A percentile compares a stretch with the other conserved stretches of the same genome.
Evolutionary conservation across 257 asterid genomes (phyloP).

Genomic region (Solanum pimpinellifolium): DNA sequence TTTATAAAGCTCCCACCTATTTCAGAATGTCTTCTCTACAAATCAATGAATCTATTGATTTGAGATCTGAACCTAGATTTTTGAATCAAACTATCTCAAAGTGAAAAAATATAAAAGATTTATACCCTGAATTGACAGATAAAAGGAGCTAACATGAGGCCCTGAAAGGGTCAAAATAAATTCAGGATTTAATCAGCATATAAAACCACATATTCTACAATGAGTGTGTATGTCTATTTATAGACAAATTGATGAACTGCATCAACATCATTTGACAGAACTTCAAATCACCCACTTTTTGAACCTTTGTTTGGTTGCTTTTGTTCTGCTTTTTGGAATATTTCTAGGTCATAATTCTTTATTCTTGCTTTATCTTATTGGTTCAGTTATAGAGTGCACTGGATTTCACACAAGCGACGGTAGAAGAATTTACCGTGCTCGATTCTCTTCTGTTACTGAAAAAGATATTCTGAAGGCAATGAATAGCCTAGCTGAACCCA

Average conservation of each 20-base stretch:
- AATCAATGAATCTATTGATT: not conserved
- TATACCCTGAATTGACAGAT: not conserved
- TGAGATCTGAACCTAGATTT: not conserved
- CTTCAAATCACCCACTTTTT: not conserved
- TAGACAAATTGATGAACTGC: not conserved
- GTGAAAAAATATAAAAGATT: not conserved
- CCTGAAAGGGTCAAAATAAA: not conserved
- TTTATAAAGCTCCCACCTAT: not conserved
- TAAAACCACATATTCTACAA: not conserved
- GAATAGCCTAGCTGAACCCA: constrained; percentile 64
- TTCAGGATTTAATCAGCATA: not conserved
- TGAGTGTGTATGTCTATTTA: not conserved
- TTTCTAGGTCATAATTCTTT: not conserved
- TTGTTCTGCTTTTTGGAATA: not conserved
- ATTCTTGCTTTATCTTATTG: not conserved
- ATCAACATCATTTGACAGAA: not conserved
- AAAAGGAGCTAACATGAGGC: not conserved
- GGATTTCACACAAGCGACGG: constrained; percentile 54
- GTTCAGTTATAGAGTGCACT: constrained; percentile 71
- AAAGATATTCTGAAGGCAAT: constrained; percentile 74
- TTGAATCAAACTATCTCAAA: not conserved
- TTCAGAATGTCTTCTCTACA: not conserved
- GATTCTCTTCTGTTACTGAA: constrained; percentile 88
- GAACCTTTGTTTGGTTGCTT: not conserved
- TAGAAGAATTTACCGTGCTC: constrained; percentile 67